Evolutionary conservation across 192 early-diverging fungal species (phyloP).

Genomic region (Backusella liffmaniae): DNA sequence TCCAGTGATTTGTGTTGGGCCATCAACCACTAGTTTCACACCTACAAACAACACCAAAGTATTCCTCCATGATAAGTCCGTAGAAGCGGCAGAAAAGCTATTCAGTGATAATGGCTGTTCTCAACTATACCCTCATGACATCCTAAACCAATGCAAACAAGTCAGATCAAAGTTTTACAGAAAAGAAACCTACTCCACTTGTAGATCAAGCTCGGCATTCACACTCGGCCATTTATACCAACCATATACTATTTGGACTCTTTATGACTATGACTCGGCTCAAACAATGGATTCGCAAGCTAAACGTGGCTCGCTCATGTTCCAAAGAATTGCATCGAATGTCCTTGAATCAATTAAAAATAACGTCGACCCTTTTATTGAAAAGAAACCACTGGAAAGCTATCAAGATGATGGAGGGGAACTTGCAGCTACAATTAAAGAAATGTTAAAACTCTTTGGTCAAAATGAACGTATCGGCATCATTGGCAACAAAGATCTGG

Average conservation of each 20-base stretch:
- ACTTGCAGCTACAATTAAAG: conserved; percentile 4
- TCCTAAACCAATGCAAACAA: no score
- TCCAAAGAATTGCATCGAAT: conserved; percentile 12
- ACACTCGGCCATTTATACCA: neutral
- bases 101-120: no score
- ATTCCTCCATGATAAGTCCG: no score
- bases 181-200: no score
- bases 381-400: neutral
- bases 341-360: conserved; percentile 9
- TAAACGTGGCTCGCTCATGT: conserved; percentile 12
- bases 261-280: neutral
- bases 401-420: conserved; percentile 10
- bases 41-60: no score
- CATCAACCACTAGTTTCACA: no score
- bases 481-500: conserved; percentile 4
- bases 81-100: no score
- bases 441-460: conserved; percentile 3
- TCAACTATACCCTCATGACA: no score
- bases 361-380: neutral
- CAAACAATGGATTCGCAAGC: conserved; percentile 20
- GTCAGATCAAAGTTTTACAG: no score
- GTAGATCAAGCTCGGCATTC: neutral
- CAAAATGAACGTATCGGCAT: conserved; percentile 17
- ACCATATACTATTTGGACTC: conserved; percentile 9
- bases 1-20: no score